Base-by-base conservation (phyloP, 208 protist species). In the Trypanosoma conorhini region DNA sequence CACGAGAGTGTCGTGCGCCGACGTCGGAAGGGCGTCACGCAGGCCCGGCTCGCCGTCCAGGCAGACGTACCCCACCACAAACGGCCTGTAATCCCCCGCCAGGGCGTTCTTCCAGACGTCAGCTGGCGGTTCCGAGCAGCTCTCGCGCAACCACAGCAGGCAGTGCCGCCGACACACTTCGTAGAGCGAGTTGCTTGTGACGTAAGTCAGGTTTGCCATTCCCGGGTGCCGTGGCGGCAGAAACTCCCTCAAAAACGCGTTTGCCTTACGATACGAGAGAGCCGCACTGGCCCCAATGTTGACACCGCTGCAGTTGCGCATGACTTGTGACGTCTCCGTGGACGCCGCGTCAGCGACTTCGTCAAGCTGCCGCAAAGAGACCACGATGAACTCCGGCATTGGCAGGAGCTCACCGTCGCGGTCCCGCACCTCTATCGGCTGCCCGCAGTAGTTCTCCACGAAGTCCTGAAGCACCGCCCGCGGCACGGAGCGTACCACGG, bases 321-420 rank as follows among this genome's bases (percentile, higher is more conserved):
- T 22, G 22, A 51, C 54, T 21, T 52, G 50, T 38, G 26, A 50
- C 7, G 48, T 48, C 10, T 83, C 72, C 66, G 58, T 40, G 54
- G n/a, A 57, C 67, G 38, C 70, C 55, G 21, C 56, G 33, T 72
- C 24, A 58, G 31, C 66, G 5, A 26, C 59, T 22, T 66, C 71
- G 2, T 81, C 72, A 19, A 92, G 70, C 15, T 73, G 59, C 61
- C 74, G 74, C 17, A 68, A 80, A 17, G 86, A 88, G 21, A 90
- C 63, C 12, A 93, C 79, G 13, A 93, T 42, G 57, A 96, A 96
- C 76, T 93, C 87, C 3, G 90, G 80, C 77, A 85, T 74, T 3
- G 78, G 64, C 35, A 91, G 60, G 33, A 52, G 30, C 64, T 89
- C 84, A 5, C 90, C 90, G 54, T 77, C 59, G 60, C 87, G 78